Evolutionary conservation across 108 stramenopile genomes (phyloP).

Genomic region (Nitzschia putrida): DNA sequence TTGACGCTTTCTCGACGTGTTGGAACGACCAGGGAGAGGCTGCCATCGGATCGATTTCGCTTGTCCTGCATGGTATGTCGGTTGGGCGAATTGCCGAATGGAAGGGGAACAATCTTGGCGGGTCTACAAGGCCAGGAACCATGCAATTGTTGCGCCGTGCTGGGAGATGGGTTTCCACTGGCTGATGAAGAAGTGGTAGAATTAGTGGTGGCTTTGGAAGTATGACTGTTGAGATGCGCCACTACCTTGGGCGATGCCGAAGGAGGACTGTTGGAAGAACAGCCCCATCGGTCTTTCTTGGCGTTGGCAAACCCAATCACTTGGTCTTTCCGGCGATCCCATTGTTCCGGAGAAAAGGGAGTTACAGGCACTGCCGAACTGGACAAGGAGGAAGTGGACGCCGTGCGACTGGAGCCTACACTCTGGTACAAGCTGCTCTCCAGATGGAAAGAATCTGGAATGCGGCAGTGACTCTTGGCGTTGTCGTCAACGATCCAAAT

Average conservation of each 20-base stretch:
- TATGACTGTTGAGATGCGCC: neutral
- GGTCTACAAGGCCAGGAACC: neutral
- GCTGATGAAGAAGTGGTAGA: neutral
- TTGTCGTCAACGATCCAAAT: slow-evolving; percentile 12
- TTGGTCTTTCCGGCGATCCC: slow-evolving; percentile 7
- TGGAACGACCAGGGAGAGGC: neutral
- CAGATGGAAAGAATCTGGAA: neutral
- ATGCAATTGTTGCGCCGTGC: neutral
- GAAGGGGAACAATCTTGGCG: neutral
- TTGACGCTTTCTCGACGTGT: neutral
- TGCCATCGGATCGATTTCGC: neutral
- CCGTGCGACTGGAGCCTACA: neutral
- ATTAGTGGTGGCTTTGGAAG: neutral
- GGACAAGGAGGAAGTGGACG: neutral
- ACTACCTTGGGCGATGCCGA: neutral
- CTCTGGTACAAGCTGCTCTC: neutral
- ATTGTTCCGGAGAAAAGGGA: neutral
- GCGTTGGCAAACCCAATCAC: slow-evolving; percentile 16
- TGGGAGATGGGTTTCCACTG: neutral
- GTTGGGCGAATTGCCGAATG: neutral
- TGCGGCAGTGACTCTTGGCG: neutral
- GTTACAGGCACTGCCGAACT: neutral
- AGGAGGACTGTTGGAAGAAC: neutral
- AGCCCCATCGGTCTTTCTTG: slow-evolving; percentile 11
- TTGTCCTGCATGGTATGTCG: neutral